These are phyloP conservation scores for Aspergillus affinis DNA, from an alignment of 495 filamentous ascomycete genomes.

Conservation along the genomic window DNA sequence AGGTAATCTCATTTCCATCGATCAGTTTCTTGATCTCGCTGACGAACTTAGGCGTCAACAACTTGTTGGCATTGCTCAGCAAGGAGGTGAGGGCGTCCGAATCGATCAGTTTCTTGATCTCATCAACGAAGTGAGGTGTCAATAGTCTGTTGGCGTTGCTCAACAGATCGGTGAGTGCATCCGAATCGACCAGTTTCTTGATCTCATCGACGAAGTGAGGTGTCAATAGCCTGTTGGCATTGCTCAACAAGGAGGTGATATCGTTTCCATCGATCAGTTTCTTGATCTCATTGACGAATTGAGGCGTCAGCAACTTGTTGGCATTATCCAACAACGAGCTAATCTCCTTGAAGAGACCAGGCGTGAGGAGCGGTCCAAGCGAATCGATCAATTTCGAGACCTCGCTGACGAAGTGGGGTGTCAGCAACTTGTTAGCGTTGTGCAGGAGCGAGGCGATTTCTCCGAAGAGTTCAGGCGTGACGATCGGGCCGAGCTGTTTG, in stretches of 20 bases:
- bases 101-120: conserved; percentile 21
- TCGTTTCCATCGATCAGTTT: background rate
- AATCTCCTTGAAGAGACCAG: conserved; percentile 38
- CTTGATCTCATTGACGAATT: conserved; percentile 38
- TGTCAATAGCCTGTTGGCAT: conserved; percentile 33
- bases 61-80: conserved; percentile 34
- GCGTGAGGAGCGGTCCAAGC: conserved; percentile 32
- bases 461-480: conserved; percentile 40
- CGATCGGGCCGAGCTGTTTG: conserved; percentile 19
- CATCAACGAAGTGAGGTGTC: conserved; percentile 30
- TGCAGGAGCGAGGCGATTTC: conserved; percentile 37
- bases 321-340: conserved; percentile 39
- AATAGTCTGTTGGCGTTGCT: conserved; percentile 34
- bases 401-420: conserved; percentile 32
- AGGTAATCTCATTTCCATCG: conserved; percentile 32
- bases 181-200: conserved; percentile 1
- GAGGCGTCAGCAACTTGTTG: conserved; percentile 33
- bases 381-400: conserved; percentile 29
- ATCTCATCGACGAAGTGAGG: conserved; percentile 35
- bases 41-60: conserved; percentile 29
- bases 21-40: conserved; percentile 37
- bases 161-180: conserved; percentile 22
- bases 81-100: conserved; percentile 16
- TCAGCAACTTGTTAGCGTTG: conserved; percentile 37
- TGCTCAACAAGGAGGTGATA: conserved; percentile 29